Base-by-base conservation (phyloP, 805 yeast genomes). In the Barnettozyma pratensis region DNA sequence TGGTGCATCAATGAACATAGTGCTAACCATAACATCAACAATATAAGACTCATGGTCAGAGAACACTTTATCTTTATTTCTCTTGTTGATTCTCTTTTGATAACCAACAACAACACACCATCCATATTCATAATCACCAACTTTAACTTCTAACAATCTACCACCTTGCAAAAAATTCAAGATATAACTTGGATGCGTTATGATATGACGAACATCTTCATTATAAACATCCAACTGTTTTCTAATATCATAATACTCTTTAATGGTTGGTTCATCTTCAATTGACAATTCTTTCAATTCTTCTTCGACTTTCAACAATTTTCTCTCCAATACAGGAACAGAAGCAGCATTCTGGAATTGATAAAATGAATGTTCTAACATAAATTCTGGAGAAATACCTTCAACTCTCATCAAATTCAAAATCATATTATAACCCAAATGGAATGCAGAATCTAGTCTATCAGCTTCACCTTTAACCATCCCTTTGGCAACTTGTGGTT, bases 391-490 rank as follows among this genome's bases (percentile, higher is more conserved):
- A 1, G 98, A 90, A 47, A 94, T 88, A 51, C 99, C 99, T 69
- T 94, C 99, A 12, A 94, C 99, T 63, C 99, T 81, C 85, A 94
- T 81, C 66, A 94, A 75, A 66, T 94, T 94, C 67, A 94, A 77
- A 60, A 91, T 88, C 99, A 94, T 94, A 65, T 94, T 94, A 68
- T 94, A 94, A 27, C 98, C 97, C 53, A 94, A 72, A 65, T 94
- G 99, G 77, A 94, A 94, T 0, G 99, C 98, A 25, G 98, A 92
- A 63, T 94, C 98, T 50, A 94, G 76, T 57, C 99, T 76, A 69
- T 94, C 99, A 32, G 99, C 97, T 63, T 90, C 96, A 63, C 99
- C 99, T 67, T 92, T 92, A 26, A 94, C 99, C 99, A 94, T 94
- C 2, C 98, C 97, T 65, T 94, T 94, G 25, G 99, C 99, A 39